phyloP scores from a whole-genome alignment of 108 stramenopile genomes.

The Nitzschia sp. region DNA sequence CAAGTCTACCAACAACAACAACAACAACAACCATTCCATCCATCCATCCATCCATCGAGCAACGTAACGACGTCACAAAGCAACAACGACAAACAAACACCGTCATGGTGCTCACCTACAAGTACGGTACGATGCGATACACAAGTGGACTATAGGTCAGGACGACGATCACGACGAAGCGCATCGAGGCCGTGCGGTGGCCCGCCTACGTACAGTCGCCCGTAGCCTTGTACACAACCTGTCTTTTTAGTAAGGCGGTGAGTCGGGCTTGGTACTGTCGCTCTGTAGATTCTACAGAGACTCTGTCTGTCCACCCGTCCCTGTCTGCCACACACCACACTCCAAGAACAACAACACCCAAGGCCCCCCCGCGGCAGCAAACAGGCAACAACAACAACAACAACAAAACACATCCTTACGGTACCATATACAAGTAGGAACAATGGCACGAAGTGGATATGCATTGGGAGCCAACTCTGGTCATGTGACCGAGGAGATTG shows the following conservation, averaged over 20 bases:
- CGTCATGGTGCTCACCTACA: background rate
- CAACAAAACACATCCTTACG: background rate
- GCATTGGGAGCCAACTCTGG: conserved; percentile 83
- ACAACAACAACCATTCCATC: no score
- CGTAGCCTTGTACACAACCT: background rate
- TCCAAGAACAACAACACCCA: no score
- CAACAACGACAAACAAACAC: no score
- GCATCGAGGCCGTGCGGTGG: conserved; percentile 1
- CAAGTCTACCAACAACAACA: no score
- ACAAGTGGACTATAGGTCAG: no score
- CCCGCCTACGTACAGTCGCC: background rate
- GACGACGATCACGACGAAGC: no score
- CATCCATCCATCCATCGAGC: no score
- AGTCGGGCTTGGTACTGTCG: background rate
- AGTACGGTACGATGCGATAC: background rate
- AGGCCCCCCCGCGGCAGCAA: no score
- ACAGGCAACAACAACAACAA: background rate
- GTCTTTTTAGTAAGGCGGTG: conserved; percentile 21
- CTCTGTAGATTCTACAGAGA: conserved; percentile 1
- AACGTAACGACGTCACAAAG: no score
- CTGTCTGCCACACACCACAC: no score
- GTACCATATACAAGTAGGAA: background rate
- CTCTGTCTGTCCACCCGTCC: background rate
- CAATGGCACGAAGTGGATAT: conserved; percentile 80
- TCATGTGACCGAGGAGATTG: conserved; percentile 65